phyloP scores from a whole-genome alignment of 441 rosid genomes.

The Populus tomentosa region DNA sequence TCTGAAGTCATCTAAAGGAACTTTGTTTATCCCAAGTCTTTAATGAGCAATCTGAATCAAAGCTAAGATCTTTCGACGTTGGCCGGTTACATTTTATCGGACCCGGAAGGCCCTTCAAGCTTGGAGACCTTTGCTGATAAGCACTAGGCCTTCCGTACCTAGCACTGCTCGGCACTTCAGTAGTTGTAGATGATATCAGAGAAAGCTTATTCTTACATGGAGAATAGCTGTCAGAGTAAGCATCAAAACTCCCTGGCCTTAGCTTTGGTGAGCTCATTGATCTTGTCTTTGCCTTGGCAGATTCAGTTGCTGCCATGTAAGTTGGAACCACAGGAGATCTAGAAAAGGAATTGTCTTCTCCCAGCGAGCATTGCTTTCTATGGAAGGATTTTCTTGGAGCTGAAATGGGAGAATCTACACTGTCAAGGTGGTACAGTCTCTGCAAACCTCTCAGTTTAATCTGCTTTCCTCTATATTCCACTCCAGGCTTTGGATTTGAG shows the following conservation, averaged over 20 bases:
- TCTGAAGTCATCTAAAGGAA: constrained; percentile 32
- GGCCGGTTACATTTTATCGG: constrained; percentile 46
- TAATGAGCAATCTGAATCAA: constrained; percentile 51
- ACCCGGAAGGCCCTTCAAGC: constrained; percentile 52
- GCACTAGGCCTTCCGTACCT: constrained; percentile 38
- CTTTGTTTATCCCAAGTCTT: constrained; percentile 41
- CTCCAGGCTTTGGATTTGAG: constrained; percentile 33
- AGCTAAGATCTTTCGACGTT: constrained; percentile 44
- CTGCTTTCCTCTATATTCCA: constrained; percentile 41
- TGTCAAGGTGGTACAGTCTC: constrained; percentile 27
- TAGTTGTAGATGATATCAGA: constrained; percentile 35
- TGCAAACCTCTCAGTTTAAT: constrained; percentile 29
- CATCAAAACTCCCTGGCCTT: constrained; percentile 58
- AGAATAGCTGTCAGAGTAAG: constrained; percentile 73
- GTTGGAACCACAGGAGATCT: constrained; percentile 49
- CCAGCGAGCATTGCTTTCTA: constrained; percentile 48
- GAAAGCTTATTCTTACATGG: constrained; percentile 65
- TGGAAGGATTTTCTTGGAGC: constrained; percentile 47
- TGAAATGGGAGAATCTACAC: constrained; percentile 25
- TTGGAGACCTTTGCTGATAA: constrained; percentile 76
- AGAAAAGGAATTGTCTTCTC: constrained; percentile 49
- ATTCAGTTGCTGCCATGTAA: constrained; percentile 89
- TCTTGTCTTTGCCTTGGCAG: constrained; percentile 80
- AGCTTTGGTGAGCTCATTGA: constrained; percentile 72
- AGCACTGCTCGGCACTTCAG: constrained; percentile 38